Conservation (phyloP, 1,284 basidiomycete species). For the Cronartium ribicola region DNA sequence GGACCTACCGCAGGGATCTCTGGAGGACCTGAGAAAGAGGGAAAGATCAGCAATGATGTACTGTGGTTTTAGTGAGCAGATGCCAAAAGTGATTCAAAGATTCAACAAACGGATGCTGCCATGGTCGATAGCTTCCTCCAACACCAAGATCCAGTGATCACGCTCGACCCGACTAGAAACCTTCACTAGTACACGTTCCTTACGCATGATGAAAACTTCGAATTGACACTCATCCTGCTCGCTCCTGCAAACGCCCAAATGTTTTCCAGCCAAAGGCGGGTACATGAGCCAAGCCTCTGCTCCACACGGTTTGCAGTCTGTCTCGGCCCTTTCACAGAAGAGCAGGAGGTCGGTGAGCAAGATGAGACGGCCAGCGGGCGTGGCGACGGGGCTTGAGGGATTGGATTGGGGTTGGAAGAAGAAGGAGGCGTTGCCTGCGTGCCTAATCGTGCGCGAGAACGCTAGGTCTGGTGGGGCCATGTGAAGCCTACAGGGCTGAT, state of each 20-base stretch:
- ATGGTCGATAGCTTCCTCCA: slow-evolving; percentile 31
- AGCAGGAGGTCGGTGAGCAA: slow-evolving; percentile 54
- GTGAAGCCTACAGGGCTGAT: slow-evolving; percentile 11
- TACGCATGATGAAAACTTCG: slow-evolving; percentile 77
- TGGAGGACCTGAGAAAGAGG: slow-evolving; percentile 4
- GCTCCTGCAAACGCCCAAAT: slow-evolving; percentile 56
- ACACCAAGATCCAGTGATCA: slow-evolving; percentile 22
- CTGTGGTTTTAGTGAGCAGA: neutral
- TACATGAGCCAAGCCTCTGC: slow-evolving; percentile 89
- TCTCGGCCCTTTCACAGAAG: slow-evolving; percentile 51
- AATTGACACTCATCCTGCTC: slow-evolving; percentile 57
- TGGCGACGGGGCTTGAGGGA: slow-evolving; percentile 45
- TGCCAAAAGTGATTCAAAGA: neutral
- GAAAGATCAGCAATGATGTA: neutral
- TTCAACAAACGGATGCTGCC: slow-evolving; percentile 14
- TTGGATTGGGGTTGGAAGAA: slow-evolving; percentile 18
- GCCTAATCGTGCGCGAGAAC: slow-evolving; percentile 17
- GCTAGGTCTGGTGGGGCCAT: slow-evolving; percentile 31
- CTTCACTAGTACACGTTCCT: slow-evolving; percentile 73
- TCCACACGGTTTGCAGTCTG: slow-evolving; percentile 3
- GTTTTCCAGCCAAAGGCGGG: slow-evolving; percentile 92
- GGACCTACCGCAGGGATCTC: neutral
- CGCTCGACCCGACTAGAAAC: slow-evolving; percentile 43
- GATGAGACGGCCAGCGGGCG: slow-evolving; percentile 49
- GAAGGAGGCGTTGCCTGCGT: slow-evolving; percentile 11